Percentiles rank a stretch among this genome's conserved stretches.
These are phyloP conservation scores for Cynanchum wilfordii DNA, from an alignment of 257 asterid genomes.

Conservation along the genomic window DNA sequence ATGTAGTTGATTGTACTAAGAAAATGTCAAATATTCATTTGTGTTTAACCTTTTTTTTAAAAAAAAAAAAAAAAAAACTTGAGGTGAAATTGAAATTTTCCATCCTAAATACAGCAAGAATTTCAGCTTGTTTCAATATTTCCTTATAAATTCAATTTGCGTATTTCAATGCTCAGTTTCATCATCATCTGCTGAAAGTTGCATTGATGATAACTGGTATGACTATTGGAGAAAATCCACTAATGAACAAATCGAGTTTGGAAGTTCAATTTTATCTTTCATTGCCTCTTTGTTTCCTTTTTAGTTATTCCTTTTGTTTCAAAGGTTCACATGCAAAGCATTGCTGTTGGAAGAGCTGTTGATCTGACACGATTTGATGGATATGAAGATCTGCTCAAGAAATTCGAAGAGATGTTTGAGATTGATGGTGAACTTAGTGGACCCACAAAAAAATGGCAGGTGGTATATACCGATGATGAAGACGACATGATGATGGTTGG, in stretches of 20 bases:
- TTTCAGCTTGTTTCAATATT: background rate
- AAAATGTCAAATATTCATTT: background rate
- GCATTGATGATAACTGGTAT: background rate
- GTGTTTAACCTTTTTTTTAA: background rate
- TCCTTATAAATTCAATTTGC: background rate
- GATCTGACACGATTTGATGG: slow-evolving; percentile 71
- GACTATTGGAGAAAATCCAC: background rate
- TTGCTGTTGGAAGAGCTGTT: slow-evolving; percentile 95
- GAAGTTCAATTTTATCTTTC: background rate
- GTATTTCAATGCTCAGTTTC: background rate
- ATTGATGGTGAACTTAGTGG: slow-evolving; percentile 74
- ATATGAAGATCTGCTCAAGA: slow-evolving; percentile 74
- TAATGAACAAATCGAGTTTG: background rate
- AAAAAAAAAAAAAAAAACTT: background rate
- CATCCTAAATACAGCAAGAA: background rate
- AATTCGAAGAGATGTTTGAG: slow-evolving; percentile 90
- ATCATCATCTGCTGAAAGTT: background rate
- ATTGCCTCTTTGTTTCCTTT: background rate
- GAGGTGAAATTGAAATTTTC: background rate
- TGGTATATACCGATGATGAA: slow-evolving; percentile 90
- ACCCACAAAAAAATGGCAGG: slow-evolving; percentile 83
- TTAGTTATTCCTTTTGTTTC: background rate
- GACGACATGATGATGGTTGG: slow-evolving; percentile 99
- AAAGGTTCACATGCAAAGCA: slow-evolving; percentile 95
- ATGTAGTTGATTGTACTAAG: background rate